phyloP scores from a whole-genome alignment of 768 basidiomycete genomes.

The Amanita polypyramis region DNA sequence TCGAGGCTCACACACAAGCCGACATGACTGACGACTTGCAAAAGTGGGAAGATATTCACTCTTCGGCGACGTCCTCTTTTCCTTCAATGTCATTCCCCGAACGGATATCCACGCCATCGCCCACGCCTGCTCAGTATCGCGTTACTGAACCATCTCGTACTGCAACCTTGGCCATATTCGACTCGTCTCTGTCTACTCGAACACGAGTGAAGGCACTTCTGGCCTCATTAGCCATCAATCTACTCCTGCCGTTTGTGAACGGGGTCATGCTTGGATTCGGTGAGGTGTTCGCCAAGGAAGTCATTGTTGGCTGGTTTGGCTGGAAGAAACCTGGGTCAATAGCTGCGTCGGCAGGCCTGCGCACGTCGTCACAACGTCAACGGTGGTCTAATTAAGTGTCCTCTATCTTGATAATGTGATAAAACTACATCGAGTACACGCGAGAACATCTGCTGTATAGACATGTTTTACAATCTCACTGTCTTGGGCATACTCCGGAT shows the following conservation, averaged over 20 bases:
- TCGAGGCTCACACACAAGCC: slow-evolving; percentile 8
- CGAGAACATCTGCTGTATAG: slow-evolving; percentile 5
- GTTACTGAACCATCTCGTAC: slow-evolving; percentile 26
- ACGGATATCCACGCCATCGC: slow-evolving; percentile 41
- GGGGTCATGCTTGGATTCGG: slow-evolving; percentile 97
- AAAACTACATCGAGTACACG: neutral
- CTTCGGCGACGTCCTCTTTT: slow-evolving; percentile 51
- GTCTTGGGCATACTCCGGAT: slow-evolving; percentile 68
- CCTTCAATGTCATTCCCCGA: slow-evolving; percentile 77
- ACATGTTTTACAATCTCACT: slow-evolving; percentile 37
- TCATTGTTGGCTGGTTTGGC: slow-evolving; percentile 47
- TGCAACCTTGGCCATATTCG: slow-evolving; percentile 62
- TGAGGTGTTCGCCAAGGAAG: slow-evolving; percentile 81
- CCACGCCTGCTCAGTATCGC: slow-evolving; percentile 13
- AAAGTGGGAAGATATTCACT: slow-evolving; percentile 68
- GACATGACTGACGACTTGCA: slow-evolving; percentile 2
- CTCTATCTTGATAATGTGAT: neutral
- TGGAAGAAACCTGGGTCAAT: slow-evolving; percentile 32
- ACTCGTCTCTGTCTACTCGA: slow-evolving; percentile 50
- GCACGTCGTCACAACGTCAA: slow-evolving; percentile 10
- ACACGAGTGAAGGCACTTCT: slow-evolving; percentile 61
- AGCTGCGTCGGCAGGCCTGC: slow-evolving; percentile 27
- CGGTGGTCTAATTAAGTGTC: neutral
- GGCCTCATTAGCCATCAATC: slow-evolving; percentile 73
- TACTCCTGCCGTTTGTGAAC: slow-evolving; percentile 82